phyloP scores from a whole-genome alignment of 306 rosid genomes.

The Spatholobus suberectus region DNA sequence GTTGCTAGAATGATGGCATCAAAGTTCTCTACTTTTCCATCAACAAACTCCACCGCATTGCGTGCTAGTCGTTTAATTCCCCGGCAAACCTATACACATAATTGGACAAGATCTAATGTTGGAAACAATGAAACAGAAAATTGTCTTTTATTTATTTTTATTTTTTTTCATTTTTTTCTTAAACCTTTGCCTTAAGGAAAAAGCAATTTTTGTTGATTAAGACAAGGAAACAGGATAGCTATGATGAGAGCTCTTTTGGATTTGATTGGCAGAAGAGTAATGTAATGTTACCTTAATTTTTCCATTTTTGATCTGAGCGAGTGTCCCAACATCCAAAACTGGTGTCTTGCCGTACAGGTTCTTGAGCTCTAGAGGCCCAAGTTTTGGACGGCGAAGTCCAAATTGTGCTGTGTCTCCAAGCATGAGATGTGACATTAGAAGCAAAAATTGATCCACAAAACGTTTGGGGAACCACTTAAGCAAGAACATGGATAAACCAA shows the following conservation, averaged over 20 bases:
- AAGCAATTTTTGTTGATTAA: conserved; percentile 22
- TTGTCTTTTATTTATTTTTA: too few species aligned
- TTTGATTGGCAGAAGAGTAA: conserved; percentile 6
- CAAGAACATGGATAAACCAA: conserved; percentile 89
- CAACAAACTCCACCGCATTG: conserved; percentile 73
- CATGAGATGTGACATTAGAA: conserved; percentile 70
- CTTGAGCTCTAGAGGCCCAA: conserved; percentile 91
- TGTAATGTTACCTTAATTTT: conserved; percentile 69
- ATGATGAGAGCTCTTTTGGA: conserved; percentile 15
- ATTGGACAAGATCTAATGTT: conserved; percentile 31
- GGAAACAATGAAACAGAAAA: conserved; percentile 31
- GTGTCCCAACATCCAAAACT: conserved; percentile 92
- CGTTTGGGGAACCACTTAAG: conserved; percentile 83
- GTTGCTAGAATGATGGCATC: conserved; percentile 84
- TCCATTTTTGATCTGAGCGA: conserved; percentile 75
- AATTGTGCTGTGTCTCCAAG: conserved; percentile 85
- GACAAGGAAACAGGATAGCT: conserved; percentile 36
- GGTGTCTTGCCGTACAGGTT: conserved; percentile 84
- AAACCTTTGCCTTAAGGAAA: background rate
- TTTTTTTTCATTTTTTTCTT: background rate
- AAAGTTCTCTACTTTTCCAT: conserved; percentile 71
- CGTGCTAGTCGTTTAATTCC: conserved; percentile 65
- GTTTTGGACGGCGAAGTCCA: conserved; percentile 79
- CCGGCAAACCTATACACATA: conserved; percentile 64
- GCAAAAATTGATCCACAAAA: conserved; percentile 82